Evolutionary conservation across 495 filamentous ascomycete genomes (phyloP).

Genomic region (Xeromyces bisporus): DNA sequence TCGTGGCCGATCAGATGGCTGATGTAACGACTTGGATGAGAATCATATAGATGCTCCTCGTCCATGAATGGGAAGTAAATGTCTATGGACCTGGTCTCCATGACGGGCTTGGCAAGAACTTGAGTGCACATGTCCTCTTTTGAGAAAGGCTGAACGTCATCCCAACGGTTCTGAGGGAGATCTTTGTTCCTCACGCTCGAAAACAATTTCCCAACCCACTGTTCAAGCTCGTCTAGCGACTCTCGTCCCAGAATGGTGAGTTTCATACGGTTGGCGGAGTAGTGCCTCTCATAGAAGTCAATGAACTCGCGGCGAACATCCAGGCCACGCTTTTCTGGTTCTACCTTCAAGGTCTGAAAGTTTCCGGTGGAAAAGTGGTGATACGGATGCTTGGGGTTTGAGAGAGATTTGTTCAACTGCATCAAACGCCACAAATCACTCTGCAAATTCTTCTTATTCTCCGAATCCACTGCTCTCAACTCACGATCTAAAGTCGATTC

Average conservation of each 20-base stretch:
- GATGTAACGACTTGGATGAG: conserved; percentile 78
- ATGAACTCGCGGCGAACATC: conserved; percentile 90
- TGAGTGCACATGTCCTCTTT: conserved; percentile 56
- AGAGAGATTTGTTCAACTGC: conserved; percentile 80
- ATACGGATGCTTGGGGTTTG: conserved; percentile 84
- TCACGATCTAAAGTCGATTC: conserved; percentile 82
- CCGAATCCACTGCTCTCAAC: conserved; percentile 84
- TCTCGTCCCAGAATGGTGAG: conserved; percentile 81
- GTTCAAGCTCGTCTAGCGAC: conserved; percentile 70
- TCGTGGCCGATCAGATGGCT: conserved; percentile 93
- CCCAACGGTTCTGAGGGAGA: conserved; percentile 67
- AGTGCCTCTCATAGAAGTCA: conserved; percentile 75
- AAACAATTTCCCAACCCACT: conserved; percentile 80
- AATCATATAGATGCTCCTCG: conserved; percentile 66
- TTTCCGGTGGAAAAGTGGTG: conserved; percentile 94
- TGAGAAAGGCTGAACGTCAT: conserved; percentile 49
- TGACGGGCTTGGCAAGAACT: conserved; percentile 89
- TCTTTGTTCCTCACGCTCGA: conserved; percentile 71
- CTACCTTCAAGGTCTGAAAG: conserved; percentile 71
- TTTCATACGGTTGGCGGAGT: conserved; percentile 95
- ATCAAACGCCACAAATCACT: conserved; percentile 84
- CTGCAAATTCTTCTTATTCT: conserved; percentile 99
- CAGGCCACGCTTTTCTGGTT: conserved; percentile 64
- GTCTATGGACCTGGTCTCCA: conserved; percentile 74
- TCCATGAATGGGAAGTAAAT: conserved; percentile 82